Conservation (phyloP, 2,329 filamentous ascomycete genomes). For the Aspergillus tanneri region DNA sequence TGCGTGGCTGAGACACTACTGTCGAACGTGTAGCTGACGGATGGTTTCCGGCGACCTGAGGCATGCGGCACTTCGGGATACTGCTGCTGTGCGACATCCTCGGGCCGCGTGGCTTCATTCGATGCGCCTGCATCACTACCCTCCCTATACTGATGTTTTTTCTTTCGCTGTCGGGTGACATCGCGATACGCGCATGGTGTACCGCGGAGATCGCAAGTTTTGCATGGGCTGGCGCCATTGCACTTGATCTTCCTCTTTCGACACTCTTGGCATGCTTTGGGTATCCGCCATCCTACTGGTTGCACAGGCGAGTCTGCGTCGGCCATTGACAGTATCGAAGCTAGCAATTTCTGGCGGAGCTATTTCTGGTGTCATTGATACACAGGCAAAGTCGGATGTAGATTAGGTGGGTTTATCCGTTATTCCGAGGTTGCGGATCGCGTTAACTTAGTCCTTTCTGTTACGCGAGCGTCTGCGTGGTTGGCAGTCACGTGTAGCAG, state of each 20-base stretch:
- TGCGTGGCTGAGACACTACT: conserved; percentile 51
- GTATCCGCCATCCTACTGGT: conserved; percentile 33
- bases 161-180: conserved; percentile 37
- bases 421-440: too few species aligned
- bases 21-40: conserved; percentile 33
- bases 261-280: conserved; percentile 44
- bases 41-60: conserved; percentile 18
- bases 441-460: too few species aligned
- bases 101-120: conserved; percentile 13
- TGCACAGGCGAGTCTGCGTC: conserved; percentile 21
- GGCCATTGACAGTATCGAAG: conserved; percentile 24
- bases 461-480: too few species aligned
- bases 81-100: conserved; percentile 12
- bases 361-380: too few species aligned
- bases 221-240: conserved; percentile 42
- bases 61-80: conserved; percentile 19
- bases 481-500: too few species aligned
- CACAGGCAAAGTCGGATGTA: too few species aligned
- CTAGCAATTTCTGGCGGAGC: too few species aligned
- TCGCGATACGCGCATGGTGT: conserved; percentile 40
- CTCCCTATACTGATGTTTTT: conserved; percentile 25
- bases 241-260: conserved; percentile 44
- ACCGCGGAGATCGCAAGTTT: conserved; percentile 37
- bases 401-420: too few species aligned
- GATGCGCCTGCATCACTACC: not conserved